Base-by-base conservation (phyloP, 1,284 basidiomycete species). In the Caloboletus firmus region DNA sequence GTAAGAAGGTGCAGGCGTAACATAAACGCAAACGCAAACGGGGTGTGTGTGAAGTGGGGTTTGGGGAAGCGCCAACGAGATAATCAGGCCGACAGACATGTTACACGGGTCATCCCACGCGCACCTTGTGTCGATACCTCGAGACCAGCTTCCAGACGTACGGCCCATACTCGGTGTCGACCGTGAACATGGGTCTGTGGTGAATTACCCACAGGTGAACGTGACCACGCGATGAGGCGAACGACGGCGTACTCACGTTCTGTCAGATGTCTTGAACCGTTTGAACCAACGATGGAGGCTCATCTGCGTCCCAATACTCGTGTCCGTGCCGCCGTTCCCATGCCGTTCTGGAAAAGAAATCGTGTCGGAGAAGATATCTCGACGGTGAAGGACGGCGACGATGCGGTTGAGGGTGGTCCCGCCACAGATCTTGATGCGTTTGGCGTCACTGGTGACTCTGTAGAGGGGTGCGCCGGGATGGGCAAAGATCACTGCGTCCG, bases 241-340 rank as follows among this genome's bases (percentile, higher is more conserved):
- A 36, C 24, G 2, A 43, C 6, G 5, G 31, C 3, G 8, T 24
- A 55, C 69, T 62, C 45, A 68, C 66, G 45, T 57, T 54, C 64
- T 60, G 24, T 62, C 62, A 5, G 49, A 32, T 11, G 59, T 28
- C 41, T 66, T 71, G 36, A 49, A 59, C 30, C 56, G 65, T 45
- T 55, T 67, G n/a, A 68, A 51, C 66, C 66, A 68, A 46, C 65
- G 59, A 26, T 62, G 67, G 12, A 69, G 13, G 47, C 32, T 60
- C 22, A 67, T 13, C 3, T 56, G 58, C 6, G 22, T 10, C 13
- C 35, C 37, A 1, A 24, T 8, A 2, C 28, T 11, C 6, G 45
- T 32, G 10, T 26, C 5, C 7, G 34, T 43, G 6, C 28, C 9
- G 13, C 26, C 26, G 8, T 37, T 20, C 8, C 24, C 20, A 18